Conservation (phyloP, 441 rosid genomes). For the Metrosideros polymorpha region DNA sequence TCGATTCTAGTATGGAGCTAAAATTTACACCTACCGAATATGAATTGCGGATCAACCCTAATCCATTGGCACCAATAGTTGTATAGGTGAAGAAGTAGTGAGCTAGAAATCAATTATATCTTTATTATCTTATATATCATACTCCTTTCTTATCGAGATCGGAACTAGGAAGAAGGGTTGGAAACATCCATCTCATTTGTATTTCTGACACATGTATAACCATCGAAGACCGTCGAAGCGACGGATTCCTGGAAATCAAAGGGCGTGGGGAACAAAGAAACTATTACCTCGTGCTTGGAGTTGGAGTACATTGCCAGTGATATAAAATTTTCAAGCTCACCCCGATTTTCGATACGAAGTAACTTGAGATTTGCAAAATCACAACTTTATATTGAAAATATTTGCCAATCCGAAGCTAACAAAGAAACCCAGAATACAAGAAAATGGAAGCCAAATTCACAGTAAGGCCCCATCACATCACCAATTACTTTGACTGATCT, state of each 20-base stretch:
- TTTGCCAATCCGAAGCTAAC: not conserved
- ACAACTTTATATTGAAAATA: not conserved
- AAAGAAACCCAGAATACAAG: not conserved
- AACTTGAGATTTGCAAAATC: too few relatives aligned
- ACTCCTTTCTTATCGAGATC: not conserved
- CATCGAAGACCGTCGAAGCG: not conserved
- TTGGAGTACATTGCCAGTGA: not conserved
- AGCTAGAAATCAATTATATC: not conserved
- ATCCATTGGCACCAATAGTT: not conserved
- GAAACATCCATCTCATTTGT: not conserved
- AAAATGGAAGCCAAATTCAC: not conserved
- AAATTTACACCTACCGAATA: not conserved
- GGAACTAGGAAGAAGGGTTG: not conserved
- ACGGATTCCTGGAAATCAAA: not conserved
- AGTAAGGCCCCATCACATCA: not conserved
- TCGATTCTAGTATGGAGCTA: not conserved
- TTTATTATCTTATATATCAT: not conserved
- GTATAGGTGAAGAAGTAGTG: not conserved
- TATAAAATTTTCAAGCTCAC: not conserved
- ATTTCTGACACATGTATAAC: not conserved
- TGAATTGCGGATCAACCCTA: not conserved
- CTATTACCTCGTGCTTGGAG: not conserved
- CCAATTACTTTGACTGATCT: constrained; percentile 12
- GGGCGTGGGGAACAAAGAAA: not conserved
- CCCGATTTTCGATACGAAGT: not conserved